Percentiles rank a stretch among this genome's conserved stretches.
Conservation (phyloP, 768 basidiomycete genomes). For the Agaricus sinodeliciosus region DNA sequence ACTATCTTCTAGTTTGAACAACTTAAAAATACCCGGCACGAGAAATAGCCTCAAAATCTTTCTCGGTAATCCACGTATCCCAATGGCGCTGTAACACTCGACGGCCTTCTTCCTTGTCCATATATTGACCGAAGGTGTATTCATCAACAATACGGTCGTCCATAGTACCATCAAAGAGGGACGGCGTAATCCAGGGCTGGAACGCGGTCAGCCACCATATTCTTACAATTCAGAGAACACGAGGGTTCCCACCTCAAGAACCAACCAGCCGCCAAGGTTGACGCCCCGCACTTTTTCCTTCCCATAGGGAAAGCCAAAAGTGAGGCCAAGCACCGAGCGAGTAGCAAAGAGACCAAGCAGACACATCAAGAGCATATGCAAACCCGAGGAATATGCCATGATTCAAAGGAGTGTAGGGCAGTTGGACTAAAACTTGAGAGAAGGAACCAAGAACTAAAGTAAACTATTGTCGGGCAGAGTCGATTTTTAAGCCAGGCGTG, state of each 20-base stretch:
- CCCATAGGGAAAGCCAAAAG: conserved; percentile 65
- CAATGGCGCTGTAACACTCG: conserved; percentile 54
- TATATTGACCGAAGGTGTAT: conserved; percentile 66
- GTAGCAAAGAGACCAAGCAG: conserved; percentile 15
- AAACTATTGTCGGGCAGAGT: background rate
- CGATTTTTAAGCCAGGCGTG: background rate
- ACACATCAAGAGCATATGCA: conserved; percentile 8
- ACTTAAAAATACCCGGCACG: conserved; percentile 52
- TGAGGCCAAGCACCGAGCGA: conserved; percentile 21
- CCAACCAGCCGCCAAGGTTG: conserved; percentile 63
- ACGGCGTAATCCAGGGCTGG: conserved; percentile 73
- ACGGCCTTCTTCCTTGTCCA: conserved; percentile 39
- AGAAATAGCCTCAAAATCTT: conserved; percentile 68
- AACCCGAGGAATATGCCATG: conserved; percentile 2
- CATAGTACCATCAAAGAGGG: conserved; percentile 60
- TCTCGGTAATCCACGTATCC: conserved; percentile 76
- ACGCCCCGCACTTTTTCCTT: conserved; percentile 70
- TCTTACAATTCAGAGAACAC: background rate
- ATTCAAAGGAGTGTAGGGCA: conserved; percentile 4
- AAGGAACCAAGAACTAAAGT: background rate
- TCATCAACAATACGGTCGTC: conserved; percentile 63
- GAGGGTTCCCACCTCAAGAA: conserved; percentile 30
- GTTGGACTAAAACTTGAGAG: conserved; percentile 5
- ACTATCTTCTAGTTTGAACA: background rate
- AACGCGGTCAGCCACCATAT: background rate